Conservation (phyloP, 345 rosid genomes). For the Anastatica hierochuntica region DNA sequence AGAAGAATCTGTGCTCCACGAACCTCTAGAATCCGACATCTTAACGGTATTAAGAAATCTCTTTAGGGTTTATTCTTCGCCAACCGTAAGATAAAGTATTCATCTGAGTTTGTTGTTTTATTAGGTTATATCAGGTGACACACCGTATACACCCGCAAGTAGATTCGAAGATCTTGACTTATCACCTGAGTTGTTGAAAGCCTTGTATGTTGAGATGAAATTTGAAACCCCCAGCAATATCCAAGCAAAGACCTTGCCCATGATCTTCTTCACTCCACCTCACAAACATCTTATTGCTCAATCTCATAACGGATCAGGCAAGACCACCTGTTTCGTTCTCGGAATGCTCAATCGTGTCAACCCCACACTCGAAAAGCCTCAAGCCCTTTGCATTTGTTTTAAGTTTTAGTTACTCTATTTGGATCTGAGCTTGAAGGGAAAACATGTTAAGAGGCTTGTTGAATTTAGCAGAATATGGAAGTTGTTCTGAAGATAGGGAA, state of each 20-base stretch:
- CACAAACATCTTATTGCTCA: constrained; percentile 75
- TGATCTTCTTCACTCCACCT: constrained; percentile 90
- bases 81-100: too few species aligned
- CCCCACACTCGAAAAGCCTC: constrained; percentile 45
- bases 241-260: constrained; percentile 83
- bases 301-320: constrained; percentile 96
- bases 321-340: constrained; percentile 91
- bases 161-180: too few species aligned
- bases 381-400: constrained; percentile 90
- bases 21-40: too few species aligned
- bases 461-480: constrained; percentile 61
- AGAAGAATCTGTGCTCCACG: too few species aligned
- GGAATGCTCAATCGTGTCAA: constrained; percentile 58
- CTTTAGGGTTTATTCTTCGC: too few species aligned
- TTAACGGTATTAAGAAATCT: too few species aligned
- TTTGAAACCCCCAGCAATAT: constrained; percentile 92
- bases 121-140: too few species aligned
- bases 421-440: too few species aligned
- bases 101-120: too few species aligned
- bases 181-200: too few species aligned
- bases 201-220: constrained; percentile 91
- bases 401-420: too few species aligned
- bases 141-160: constrained; percentile 59
- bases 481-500: constrained; percentile 91
- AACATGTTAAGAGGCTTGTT: neutral